Conservation (phyloP, 1,284 basidiomycete species). For the Moesziomyces sp. region DNA sequence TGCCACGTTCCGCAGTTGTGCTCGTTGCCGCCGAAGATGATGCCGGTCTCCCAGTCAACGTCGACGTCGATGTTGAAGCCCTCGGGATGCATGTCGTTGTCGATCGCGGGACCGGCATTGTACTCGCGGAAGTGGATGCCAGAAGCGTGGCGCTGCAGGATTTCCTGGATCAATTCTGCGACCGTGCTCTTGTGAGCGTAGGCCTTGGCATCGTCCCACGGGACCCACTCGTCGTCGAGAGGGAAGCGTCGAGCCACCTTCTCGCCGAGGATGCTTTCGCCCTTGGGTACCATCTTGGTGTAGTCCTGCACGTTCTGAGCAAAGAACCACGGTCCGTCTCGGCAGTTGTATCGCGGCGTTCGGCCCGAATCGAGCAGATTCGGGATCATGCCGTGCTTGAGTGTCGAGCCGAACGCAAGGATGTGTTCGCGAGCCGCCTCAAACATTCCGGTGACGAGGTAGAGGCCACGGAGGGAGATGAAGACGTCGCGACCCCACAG, state of each 20-base stretch:
- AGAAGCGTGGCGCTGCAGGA: slow-evolving; percentile 89
- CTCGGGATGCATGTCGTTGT: slow-evolving; percentile 90
- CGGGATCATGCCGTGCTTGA: slow-evolving; percentile 63
- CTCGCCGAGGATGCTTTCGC: slow-evolving; percentile 82
- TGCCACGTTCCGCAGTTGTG: slow-evolving; percentile 65
- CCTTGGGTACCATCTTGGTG: slow-evolving; percentile 83
- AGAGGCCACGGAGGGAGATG: slow-evolving; percentile 62
- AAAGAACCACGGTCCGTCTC: slow-evolving; percentile 98
- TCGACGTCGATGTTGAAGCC: slow-evolving; percentile 94
- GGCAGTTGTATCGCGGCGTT: slow-evolving; percentile 78
- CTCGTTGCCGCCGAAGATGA: slow-evolving; percentile 85
- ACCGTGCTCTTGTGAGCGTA: slow-evolving; percentile 72
- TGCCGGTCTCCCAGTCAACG: slow-evolving; percentile 93
- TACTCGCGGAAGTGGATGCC: slow-evolving; percentile 95
- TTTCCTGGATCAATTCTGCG: slow-evolving; percentile 94
- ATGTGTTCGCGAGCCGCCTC: slow-evolving; percentile 57
- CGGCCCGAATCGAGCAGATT: slow-evolving; percentile 60
- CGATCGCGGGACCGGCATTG: slow-evolving; percentile 93
- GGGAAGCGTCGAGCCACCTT: slow-evolving; percentile 90
- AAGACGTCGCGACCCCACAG: slow-evolving; percentile 64
- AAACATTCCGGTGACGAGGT: slow-evolving; percentile 62
- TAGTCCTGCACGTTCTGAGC: slow-evolving; percentile 98
- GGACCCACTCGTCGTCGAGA: slow-evolving; percentile 88
- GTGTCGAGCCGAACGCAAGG: slow-evolving; percentile 57
- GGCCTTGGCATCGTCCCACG: slow-evolving; percentile 86